Evolutionary conservation across 805 yeast species (phyloP).

Genomic region (Candida boleticola): DNA sequence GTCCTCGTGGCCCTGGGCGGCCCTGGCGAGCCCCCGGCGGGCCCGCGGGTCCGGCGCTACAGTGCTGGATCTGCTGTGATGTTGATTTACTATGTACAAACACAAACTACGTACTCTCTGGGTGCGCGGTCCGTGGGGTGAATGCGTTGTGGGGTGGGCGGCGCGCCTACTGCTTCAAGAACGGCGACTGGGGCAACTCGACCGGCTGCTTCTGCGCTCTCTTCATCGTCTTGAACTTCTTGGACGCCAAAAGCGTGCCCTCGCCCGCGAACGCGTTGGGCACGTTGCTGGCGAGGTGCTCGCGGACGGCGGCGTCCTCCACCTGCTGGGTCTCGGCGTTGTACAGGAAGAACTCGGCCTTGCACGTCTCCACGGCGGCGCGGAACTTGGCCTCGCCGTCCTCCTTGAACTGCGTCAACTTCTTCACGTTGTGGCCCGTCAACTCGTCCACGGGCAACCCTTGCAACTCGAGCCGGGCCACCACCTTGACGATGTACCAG

Average conservation of each 20-base stretch:
- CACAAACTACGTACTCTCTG: too few relatives aligned
- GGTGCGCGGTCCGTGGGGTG: neutral
- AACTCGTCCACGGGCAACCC: constrained; percentile 46
- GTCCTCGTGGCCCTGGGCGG: too few relatives aligned
- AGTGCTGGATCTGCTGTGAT: too few relatives aligned
- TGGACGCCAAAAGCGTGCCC: constrained; percentile 26
- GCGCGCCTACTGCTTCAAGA: constrained; percentile 15
- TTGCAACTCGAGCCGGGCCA: constrained; percentile 75
- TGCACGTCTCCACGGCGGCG: constrained; percentile 56
- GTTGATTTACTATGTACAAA: too few relatives aligned
- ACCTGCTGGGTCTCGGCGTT: constrained; percentile 29
- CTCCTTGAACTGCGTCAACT: constrained; percentile 44
- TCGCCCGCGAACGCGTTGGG: constrained; percentile 18
- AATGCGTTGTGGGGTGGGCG: too few relatives aligned
- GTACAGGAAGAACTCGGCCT: constrained; percentile 32
- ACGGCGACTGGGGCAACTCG: constrained; percentile 35
- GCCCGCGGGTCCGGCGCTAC: too few relatives aligned
- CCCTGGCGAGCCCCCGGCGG: too few relatives aligned
- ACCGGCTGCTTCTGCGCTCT: constrained; percentile 17
- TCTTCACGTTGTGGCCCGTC: constrained; percentile 56
- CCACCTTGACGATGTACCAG: constrained; percentile 77
- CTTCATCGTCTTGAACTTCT: constrained; percentile 31
- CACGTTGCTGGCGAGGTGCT: constrained; percentile 27
- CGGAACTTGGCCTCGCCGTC: constrained; percentile 55
- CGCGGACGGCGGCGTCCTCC: constrained; percentile 18